These are phyloP conservation scores for Lactarius sp. DNA, from an alignment of 768 basidiomycete genomes.

Conservation along the genomic window DNA sequence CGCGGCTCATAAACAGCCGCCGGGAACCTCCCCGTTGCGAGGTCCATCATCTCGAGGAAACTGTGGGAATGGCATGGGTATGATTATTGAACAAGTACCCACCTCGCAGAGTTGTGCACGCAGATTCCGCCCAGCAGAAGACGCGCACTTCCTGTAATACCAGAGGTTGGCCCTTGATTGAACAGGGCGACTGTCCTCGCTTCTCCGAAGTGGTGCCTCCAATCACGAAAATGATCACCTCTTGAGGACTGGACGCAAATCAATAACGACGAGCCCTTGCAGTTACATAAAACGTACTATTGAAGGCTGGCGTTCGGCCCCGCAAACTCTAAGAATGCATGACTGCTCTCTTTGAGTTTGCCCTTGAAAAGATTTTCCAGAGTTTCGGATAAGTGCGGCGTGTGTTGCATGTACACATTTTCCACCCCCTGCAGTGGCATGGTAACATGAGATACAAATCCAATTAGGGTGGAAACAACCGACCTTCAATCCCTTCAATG, in stretches of 20 bases:
- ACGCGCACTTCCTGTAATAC: conserved; percentile 58
- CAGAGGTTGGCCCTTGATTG: conserved; percentile 73
- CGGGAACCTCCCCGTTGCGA: too few relatives aligned
- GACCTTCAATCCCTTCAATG: conserved; percentile 92
- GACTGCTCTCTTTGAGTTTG: conserved; percentile 76
- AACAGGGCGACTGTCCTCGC: conserved; percentile 78
- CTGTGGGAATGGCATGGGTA: too few relatives aligned
- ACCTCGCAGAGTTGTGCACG: conserved; percentile 92
- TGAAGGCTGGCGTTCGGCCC: conserved; percentile 68
- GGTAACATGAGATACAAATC: conserved; percentile 16
- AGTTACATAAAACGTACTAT: conserved; percentile 41
- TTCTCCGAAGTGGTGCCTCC: conserved; percentile 95
- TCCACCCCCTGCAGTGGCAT: conserved; percentile 75
- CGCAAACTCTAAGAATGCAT: conserved; percentile 79
- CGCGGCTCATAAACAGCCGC: conserved; percentile 68
- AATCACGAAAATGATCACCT: conserved; percentile 94
- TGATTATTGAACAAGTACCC: too few relatives aligned
- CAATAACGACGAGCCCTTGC: background rate
- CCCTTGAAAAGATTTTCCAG: conserved; percentile 87
- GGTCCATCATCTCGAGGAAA: too few relatives aligned
- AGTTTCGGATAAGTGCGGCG: conserved; percentile 88
- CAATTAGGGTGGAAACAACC: conserved; percentile 10
- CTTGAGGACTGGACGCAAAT: conserved; percentile 65
- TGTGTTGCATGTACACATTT: conserved; percentile 98
- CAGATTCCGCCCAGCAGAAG: conserved; percentile 91